Conservation (phyloP, 768 basidiomycete species). For the Pisolithus tinctorius region DNA sequence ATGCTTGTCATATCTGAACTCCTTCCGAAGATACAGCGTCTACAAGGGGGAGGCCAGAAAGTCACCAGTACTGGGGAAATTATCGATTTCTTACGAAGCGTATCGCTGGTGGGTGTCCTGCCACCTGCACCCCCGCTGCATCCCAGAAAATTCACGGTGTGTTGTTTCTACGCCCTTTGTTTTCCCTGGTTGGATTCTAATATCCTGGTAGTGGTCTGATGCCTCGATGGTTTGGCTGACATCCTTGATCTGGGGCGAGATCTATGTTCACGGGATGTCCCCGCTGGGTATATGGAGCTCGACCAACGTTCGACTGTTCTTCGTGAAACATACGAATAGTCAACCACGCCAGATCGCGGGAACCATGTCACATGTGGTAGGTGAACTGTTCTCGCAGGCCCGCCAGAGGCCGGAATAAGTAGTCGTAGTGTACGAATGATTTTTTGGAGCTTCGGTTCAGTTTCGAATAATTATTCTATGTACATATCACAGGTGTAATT, state of each 20-base stretch:
- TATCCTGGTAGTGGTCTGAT: conserved; percentile 71
- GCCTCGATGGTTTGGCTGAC: conserved; percentile 89
- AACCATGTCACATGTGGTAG: conserved; percentile 74
- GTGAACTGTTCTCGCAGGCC: conserved; percentile 56
- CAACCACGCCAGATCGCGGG: conserved; percentile 71
- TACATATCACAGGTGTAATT: too few species aligned
- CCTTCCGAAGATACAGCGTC: conserved; percentile 74
- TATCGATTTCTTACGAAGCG: conserved; percentile 66
- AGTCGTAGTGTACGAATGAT: conserved; percentile 10
- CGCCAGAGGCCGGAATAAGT: conserved; percentile 25
- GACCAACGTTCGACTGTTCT: conserved; percentile 84
- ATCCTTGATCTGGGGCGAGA: conserved; percentile 91
- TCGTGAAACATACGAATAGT: conserved; percentile 77
- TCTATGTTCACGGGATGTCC: conserved; percentile 86
- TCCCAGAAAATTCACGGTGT: conserved; percentile 71
- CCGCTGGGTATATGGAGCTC: conserved; percentile 87
- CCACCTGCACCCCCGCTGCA: conserved; percentile 60
- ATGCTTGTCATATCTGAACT: conserved; percentile 87
- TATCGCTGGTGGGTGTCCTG: conserved; percentile 64
- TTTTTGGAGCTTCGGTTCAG: too few species aligned
- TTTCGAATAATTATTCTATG: too few species aligned
- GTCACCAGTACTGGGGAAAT: conserved; percentile 62
- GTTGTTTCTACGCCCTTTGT: conserved; percentile 17
- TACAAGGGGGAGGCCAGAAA: conserved; percentile 62
- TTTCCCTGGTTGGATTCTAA: not conserved